phyloP scores from a whole-genome alignment of 1,284 basidiomycete species.

The Apiotrichum gracile region DNA sequence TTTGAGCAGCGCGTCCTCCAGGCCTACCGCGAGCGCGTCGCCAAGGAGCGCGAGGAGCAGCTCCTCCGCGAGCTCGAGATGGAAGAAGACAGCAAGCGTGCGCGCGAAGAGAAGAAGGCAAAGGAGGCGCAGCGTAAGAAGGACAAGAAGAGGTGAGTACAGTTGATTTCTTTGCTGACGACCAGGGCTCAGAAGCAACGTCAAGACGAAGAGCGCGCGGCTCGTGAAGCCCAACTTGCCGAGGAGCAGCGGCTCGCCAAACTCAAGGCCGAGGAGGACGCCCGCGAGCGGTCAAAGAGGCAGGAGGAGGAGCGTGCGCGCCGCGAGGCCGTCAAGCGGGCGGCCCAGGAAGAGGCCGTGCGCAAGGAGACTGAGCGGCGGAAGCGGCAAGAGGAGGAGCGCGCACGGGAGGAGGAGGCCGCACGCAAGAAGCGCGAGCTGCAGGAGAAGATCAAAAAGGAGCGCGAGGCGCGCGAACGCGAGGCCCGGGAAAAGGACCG shows the following conservation, averaged over 20 bases:
- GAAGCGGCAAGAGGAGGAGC: conserved; percentile 52
- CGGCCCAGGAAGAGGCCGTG: conserved; percentile 67
- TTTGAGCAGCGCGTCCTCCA: conserved; percentile 96
- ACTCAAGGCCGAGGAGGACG: conserved; percentile 59
- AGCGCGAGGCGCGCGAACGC: conserved; percentile 44
- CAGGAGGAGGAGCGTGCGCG: conserved; percentile 66
- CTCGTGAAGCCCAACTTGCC: conserved; percentile 70
- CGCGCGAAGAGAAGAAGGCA: conserved; percentile 87
- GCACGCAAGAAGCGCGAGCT: conserved; percentile 62
- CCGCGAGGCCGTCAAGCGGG: conserved; percentile 67
- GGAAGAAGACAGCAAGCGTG: conserved; percentile 71
- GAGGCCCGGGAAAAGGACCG: conserved; percentile 47
- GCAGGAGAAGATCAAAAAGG: conserved; percentile 59
- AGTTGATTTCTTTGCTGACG: neutral
- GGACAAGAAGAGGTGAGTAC: conserved; percentile 46
- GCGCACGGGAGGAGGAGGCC: conserved; percentile 49
- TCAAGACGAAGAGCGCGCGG: conserved; percentile 82
- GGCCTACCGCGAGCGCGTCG: conserved; percentile 86
- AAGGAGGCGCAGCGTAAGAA: conserved; percentile 98
- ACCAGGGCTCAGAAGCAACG: conserved; percentile 78
- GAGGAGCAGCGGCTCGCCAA: conserved; percentile 69
- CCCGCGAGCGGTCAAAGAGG: conserved; percentile 61
- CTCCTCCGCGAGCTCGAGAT: conserved; percentile 83
- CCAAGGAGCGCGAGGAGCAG: conserved; percentile 80
- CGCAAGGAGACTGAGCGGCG: conserved; percentile 50